Conservation (phyloP, 169 alveolate species). For the Cyclospora cayetanensis region DNA sequence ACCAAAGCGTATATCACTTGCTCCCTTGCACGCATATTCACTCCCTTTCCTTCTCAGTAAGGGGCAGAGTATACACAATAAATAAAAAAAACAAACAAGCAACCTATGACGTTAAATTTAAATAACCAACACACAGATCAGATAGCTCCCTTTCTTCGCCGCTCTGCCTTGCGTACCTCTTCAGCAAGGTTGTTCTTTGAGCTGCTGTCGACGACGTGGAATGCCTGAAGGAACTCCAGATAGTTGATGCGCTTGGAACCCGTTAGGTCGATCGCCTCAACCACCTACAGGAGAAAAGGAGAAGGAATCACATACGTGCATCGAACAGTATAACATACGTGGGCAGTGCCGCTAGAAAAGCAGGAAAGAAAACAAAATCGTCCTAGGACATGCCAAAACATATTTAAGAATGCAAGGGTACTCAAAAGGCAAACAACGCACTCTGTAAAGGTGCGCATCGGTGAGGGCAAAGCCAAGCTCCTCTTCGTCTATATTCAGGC, state of each 20-base stretch:
- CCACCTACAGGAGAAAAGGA: conserved; percentile 76
- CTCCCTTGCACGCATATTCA: no score
- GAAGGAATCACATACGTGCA: background rate
- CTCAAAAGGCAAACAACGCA: background rate
- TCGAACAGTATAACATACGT: background rate
- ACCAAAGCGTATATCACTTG: no score
- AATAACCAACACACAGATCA: no score
- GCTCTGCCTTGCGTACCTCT: conserved; percentile 85
- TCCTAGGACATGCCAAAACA: background rate
- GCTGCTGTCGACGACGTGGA: conserved; percentile 86
- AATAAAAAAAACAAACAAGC: background rate
- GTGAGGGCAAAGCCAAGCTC: conserved; percentile 85
- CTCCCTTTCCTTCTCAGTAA: no score
- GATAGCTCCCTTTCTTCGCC: no score
- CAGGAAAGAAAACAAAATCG: background rate
- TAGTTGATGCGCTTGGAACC: conserved; percentile 85
- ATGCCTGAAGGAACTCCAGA: conserved; percentile 88
- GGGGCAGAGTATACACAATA: background rate
- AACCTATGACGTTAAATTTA: no score
- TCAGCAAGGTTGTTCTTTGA: conserved; percentile 85
- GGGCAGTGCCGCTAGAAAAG: background rate
- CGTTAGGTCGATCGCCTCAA: conserved; percentile 84
- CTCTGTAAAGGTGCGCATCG: conserved; percentile 80
- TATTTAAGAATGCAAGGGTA: background rate
- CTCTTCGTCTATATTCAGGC: conserved; percentile 83